Evolutionary conservation across 2,329 filamentous ascomycete species (phyloP).

Genomic region (Sodiomyces alkalinus): DNA sequence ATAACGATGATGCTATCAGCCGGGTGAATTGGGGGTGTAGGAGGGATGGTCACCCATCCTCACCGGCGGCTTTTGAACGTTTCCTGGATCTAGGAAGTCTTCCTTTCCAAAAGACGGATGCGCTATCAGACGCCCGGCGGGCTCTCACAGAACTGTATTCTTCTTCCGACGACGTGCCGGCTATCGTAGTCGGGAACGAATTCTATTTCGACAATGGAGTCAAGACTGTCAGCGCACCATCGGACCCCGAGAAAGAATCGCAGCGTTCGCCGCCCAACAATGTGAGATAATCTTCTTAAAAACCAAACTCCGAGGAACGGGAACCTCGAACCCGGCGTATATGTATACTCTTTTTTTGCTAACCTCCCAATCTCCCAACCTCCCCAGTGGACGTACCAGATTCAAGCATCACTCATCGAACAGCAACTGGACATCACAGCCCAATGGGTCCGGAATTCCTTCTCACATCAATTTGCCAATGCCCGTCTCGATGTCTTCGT

Average conservation of each 20-base stretch:
- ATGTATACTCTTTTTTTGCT: too few species aligned
- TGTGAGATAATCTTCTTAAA: too few species aligned
- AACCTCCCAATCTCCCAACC: background rate
- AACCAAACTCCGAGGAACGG: too few species aligned
- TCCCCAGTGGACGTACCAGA: conserved; percentile 12
- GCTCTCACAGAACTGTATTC: conserved; percentile 4
- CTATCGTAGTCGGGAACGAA: conserved; percentile 1
- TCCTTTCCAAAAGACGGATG: conserved; percentile 7
- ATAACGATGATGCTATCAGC: conserved; percentile 8
- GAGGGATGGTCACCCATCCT: conserved; percentile 2
- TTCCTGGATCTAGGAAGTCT: conserved; percentile 5
- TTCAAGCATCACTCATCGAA: conserved; percentile 6
- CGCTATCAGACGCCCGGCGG: conserved; percentile 5
- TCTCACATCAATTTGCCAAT: conserved; percentile 7
- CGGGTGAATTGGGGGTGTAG: conserved; percentile 7
- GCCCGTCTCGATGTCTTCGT: conserved; percentile 9
- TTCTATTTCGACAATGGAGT: conserved; percentile 8
- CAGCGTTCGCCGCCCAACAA: background rate
- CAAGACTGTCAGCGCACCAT: background rate
- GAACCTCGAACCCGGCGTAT: too few species aligned
- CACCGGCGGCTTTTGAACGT: conserved; percentile 2
- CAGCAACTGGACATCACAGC: conserved; percentile 7
- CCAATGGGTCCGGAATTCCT: conserved; percentile 8
- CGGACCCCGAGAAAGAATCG: background rate
- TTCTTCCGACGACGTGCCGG: background rate